A percentile compares a stretch with the other conserved stretches of the same genome.
Conservation (phyloP, 1,284 basidiomycete species). For the Sanghuangporus weigelae region DNA sequence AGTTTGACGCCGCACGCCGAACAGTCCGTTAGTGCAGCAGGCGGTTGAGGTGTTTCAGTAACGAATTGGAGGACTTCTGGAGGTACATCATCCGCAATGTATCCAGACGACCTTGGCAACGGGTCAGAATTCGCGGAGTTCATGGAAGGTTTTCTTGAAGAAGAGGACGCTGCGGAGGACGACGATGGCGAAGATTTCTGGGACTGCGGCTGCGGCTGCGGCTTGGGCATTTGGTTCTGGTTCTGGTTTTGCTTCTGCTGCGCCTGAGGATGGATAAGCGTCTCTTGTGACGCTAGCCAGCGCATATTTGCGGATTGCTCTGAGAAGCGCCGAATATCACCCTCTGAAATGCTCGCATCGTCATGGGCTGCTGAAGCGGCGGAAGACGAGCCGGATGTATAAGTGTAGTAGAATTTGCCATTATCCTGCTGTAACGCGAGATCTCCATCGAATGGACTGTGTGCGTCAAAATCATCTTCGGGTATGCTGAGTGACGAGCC, state of each 20-base stretch:
- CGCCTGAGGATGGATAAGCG: not conserved
- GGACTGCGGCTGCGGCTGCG: conserved; percentile 14
- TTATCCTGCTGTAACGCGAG: conserved; percentile 61
- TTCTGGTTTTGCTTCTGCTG: not conserved
- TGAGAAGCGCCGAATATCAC: conserved; percentile 21
- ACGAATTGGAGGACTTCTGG: conserved; percentile 53
- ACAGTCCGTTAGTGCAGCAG: conserved; percentile 69
- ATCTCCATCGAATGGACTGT: conserved; percentile 38
- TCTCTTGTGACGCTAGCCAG: conserved; percentile 51
- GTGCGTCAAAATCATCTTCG: conserved; percentile 15
- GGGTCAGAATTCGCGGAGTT: conserved; percentile 29
- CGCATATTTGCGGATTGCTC: conserved; percentile 50
- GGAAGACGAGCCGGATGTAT: conserved; percentile 46
- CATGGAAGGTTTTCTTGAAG: conserved; percentile 22
- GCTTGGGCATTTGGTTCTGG: not conserved
- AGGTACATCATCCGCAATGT: conserved; percentile 31
- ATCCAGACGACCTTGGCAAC: conserved; percentile 24
- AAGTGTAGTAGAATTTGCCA: conserved; percentile 70
- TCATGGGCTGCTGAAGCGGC: conserved; percentile 31
- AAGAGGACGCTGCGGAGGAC: conserved; percentile 17
- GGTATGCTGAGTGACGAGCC: conserved; percentile 32
- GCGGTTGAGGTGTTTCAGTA: conserved; percentile 45
- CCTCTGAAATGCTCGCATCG: conserved; percentile 26
- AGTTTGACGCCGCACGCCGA: conserved; percentile 72
- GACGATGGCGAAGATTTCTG: conserved; percentile 12